Conservation (phyloP, 345 rosid species). For the Corymbia maculata region DNA sequence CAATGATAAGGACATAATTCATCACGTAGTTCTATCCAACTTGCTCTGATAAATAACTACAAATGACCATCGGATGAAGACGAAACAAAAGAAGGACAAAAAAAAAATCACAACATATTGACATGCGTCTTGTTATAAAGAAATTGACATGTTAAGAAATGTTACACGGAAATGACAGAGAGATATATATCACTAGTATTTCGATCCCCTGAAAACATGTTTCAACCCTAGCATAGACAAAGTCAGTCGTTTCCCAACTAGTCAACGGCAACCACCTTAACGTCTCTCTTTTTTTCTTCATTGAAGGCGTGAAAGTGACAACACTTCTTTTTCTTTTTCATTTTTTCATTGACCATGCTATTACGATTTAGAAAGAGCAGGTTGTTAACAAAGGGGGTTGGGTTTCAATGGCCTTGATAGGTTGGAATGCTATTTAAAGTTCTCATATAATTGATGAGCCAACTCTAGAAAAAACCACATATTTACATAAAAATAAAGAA, state of each 20-base stretch:
- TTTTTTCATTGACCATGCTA: background rate
- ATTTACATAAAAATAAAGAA: no score
- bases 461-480: background rate
- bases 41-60: no score
- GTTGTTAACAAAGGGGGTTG: background rate
- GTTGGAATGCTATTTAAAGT: background rate
- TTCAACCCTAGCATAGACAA: accelerated
- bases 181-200: no score
- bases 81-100: background rate
- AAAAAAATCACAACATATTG: background rate
- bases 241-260: accelerated
- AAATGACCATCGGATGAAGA: accelerated
- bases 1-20: background rate
- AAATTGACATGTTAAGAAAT: background rate
- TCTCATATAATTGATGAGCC: accelerated
- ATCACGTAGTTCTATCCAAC: background rate
- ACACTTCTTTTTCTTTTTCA: no score
- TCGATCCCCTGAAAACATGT: no score
- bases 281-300: no score
- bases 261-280: no score
- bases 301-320: accelerated
- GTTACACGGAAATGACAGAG: no score
- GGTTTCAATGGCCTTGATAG: background rate
- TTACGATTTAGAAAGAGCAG: no score
- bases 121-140: background rate